Percentiles rank a stretch among this genome's conserved stretches.
Conservation (phyloP, 2,329 filamentous ascomycete species). For the Neurospora crassa region DNA sequence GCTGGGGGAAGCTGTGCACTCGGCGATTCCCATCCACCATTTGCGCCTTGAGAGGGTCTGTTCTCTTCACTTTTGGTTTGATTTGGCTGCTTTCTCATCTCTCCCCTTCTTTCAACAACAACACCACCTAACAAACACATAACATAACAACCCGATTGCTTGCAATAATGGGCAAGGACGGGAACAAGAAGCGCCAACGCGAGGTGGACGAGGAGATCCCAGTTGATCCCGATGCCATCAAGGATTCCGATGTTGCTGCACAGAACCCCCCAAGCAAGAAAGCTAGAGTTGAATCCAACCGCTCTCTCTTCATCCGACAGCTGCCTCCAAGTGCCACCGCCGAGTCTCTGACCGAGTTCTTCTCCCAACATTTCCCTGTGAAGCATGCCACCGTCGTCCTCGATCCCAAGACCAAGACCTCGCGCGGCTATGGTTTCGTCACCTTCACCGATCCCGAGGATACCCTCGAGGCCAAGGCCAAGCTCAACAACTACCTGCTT, state of each 20-base stretch:
- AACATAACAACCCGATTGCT: background rate
- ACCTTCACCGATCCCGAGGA: constrained; percentile 93
- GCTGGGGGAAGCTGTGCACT: background rate
- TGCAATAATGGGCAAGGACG: constrained; percentile 12
- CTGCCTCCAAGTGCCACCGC: constrained; percentile 70
- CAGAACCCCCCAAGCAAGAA: constrained; percentile 39
- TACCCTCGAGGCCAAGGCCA: constrained; percentile 67
- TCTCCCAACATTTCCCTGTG: constrained; percentile 88
- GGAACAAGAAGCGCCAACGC: constrained; percentile 25
- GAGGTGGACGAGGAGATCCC: constrained; percentile 23
- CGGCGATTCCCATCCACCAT: background rate
- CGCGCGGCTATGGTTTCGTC: constrained; percentile 91
- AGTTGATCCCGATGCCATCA: constrained; percentile 7
- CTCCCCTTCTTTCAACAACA: background rate
- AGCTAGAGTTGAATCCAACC: constrained; percentile 47
- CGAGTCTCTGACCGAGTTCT: constrained; percentile 76
- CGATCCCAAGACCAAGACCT: constrained; percentile 77
- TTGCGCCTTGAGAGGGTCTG: background rate
- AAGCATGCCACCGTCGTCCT: constrained; percentile 92
- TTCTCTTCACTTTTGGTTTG: background rate
- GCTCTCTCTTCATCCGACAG: constrained; percentile 84
- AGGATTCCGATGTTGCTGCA: constrained; percentile 5
- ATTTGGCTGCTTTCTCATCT: background rate
- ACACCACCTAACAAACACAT: background rate
- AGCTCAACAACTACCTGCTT: constrained; percentile 69